Evolutionary conservation across 1,139 yeast species (phyloP).

Genomic region (Keqinozyma sinolaborantium): DNA sequence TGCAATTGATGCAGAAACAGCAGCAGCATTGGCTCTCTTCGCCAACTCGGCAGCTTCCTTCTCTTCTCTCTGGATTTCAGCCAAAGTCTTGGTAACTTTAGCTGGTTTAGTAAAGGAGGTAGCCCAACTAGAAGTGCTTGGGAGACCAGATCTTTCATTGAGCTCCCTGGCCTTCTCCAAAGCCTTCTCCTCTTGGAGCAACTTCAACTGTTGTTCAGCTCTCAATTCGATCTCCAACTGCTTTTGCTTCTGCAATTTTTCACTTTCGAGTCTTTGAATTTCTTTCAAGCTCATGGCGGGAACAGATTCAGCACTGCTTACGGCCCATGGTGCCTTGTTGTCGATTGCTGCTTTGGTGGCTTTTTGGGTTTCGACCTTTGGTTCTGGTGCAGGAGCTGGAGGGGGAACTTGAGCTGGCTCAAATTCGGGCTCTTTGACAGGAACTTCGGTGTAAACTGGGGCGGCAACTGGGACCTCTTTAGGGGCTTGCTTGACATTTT

Average conservation of each 20-base stretch:
- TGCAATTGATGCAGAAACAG: constrained; percentile 26
- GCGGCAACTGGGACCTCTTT: constrained; percentile 1
- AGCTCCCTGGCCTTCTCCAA: constrained; percentile 19
- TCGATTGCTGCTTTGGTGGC: constrained; percentile 3
- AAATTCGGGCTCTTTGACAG: constrained; percentile 3
- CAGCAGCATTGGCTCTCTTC: constrained; percentile 20
- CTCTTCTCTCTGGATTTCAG: constrained; percentile 46
- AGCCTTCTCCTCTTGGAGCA: constrained; percentile 12
- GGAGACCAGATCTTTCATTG: constrained; percentile 31
- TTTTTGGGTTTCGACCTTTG: constrained; percentile 7
- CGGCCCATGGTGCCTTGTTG: constrained; percentile 59
- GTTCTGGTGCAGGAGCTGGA: not conserved
- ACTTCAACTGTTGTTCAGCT: constrained; percentile 14
- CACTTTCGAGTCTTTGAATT: constrained; percentile 68
- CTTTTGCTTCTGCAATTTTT: constrained; percentile 39
- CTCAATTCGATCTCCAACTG: constrained; percentile 29
- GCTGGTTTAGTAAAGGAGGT: constrained; percentile 17
- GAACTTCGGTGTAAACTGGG: constrained; percentile 5
- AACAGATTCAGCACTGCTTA: constrained; percentile 21
- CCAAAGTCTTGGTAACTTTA: constrained; percentile 33
- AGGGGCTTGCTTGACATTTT: constrained; percentile 1
- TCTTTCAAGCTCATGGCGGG: constrained; percentile 63
- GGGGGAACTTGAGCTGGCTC: constrained; percentile 1
- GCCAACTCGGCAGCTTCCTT: constrained; percentile 33
- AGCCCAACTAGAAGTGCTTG: constrained; percentile 59